phyloP scores from a whole-genome alignment of 441 rosid species.

The Gossypium schwendimanii region DNA sequence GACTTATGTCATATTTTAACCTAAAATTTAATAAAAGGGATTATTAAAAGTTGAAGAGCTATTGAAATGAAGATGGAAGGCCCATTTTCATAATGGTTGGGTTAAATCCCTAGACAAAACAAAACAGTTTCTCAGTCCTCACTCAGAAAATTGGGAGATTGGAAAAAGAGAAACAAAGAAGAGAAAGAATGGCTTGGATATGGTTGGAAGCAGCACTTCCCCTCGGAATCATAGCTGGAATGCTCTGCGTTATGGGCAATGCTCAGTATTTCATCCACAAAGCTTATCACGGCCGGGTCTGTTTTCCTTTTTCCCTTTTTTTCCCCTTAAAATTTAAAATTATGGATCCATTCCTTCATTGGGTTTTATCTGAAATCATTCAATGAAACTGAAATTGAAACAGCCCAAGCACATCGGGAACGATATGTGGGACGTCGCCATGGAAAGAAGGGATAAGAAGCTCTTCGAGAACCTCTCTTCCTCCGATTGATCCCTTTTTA shows the following conservation, averaged over 20 bases:
- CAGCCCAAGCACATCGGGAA: slow-evolving; percentile 94
- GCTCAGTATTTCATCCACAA: slow-evolving; percentile 86
- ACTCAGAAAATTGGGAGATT: background rate
- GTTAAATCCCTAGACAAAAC: background rate
- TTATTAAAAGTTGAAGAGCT: no score
- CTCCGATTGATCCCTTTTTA: slow-evolving; percentile 21
- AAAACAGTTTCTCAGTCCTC: background rate
- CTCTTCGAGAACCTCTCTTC: slow-evolving; percentile 51
- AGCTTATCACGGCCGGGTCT: slow-evolving; percentile 79
- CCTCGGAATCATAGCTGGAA: slow-evolving; percentile 87
- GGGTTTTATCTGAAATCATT: background rate
- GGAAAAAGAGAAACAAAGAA: background rate
- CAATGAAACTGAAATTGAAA: background rate
- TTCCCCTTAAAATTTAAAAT: background rate
- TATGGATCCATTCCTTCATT: background rate
- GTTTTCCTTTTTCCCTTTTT: background rate
- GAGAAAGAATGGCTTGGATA: slow-evolving; percentile 42
- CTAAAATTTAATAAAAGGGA: no score
- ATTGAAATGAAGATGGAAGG: background rate
- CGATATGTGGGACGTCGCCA: slow-evolving; percentile 91
- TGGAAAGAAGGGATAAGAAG: slow-evolving; percentile 94
- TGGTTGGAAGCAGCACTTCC: slow-evolving; percentile 85
- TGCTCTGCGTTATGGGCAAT: slow-evolving; percentile 79
- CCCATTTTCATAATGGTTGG: background rate
- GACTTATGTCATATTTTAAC: no score